Evolutionary conservation across 441 rosid genomes (phyloP), one percentile per base, ranked within the genome.

Genomic region (Arabidopsis hybrid): DNA sequence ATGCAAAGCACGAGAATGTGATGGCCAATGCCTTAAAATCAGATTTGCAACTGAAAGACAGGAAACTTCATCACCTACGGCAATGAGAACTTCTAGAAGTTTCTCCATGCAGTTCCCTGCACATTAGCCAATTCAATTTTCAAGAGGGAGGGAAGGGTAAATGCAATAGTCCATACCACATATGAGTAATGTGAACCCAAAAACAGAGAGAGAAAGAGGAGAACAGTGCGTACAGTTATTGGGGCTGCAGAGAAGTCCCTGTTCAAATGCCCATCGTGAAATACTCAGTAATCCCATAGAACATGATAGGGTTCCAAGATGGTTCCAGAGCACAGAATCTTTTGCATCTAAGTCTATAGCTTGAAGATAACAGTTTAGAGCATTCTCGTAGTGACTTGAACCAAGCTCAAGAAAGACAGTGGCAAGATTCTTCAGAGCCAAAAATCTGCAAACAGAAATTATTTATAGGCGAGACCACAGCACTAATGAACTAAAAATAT

Each of bases 21-120:
- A 96, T 67, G 99, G 99, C 99, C 99, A 96, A 49, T 88, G 97
- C 85, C 96, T 90, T 84, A 96, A 81, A 82, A 96, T 96, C 88
- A 93, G 82, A 67, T 93, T 94, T 60, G 97, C 95, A 52, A 96
- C 89, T 69, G 98, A 87, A 66, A 96, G 93, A 75, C 99, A 96
- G 60, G 99, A 88, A 72, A 92, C 98, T 87, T 96, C 98, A 80
- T 96, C 99, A 79, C 99, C 91, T 72, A 96, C 89, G 74, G 99
- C 97, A 82, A 96, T 93, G 78, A 96, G 97, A 82, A 96, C 91
- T 87, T 96, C 99, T 82, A 96, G 79, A 68, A 96, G 88, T 81
- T 96, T 96, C 90, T 93, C 99, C 99, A 93, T 93, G 86, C 97
- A 96, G 83, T 90, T 96, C 99, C 99, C 98, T 96, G 87, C 78